Evolutionary conservation across 441 rosid genomes (phyloP), one percentile per base, ranked within the genome.

Genomic region (Adansonia madagascariensis): DNA sequence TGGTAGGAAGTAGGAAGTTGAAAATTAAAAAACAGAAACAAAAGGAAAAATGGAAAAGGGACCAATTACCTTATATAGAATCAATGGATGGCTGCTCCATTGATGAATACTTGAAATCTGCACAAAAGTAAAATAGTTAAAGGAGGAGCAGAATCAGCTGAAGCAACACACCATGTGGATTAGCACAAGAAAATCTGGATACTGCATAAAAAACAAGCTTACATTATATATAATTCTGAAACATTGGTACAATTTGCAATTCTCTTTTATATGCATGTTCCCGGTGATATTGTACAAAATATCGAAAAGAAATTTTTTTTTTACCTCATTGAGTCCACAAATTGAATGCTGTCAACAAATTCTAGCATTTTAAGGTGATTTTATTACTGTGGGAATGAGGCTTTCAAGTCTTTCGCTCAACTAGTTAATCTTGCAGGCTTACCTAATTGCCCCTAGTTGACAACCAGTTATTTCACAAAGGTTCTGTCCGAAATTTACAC

Each of bases 71-170:
- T 66, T 74, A 85, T 77, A 85, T 59, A 71, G 87, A 83, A 73
- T 76, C 60, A 18, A 78, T 55, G 12, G 84, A 79, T 73, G 84
- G 85, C 62, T 81, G 70, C 57, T 82, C 79, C 35, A 79, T 85
- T 46, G 85, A 82, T 82, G 77, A 78, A 64, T 80, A 83, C 53
- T 90, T 82, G 76, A 77, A 50, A 79, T 87, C 90, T 76, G 86
- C 86, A 78, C 71, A 70, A 78, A 77, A 70, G 73, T 67, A 43
- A 74, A 64, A 73, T 27, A 55, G 79, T 71, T 77, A 41, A 43
- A 17, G 20, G 43, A 44, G 22, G 41, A 77, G 68, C 52, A 49
- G 3, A 66, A 77, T 44, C 31, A 75, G 75, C 68, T 59, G 44
- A 73, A 71, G 73, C 65, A 52, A 46, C 64, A 7, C 15, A 73